phyloP scores from a whole-genome alignment of 2,329 filamentous ascomycete genomes.

The Colletotrichum destructivum region DNA sequence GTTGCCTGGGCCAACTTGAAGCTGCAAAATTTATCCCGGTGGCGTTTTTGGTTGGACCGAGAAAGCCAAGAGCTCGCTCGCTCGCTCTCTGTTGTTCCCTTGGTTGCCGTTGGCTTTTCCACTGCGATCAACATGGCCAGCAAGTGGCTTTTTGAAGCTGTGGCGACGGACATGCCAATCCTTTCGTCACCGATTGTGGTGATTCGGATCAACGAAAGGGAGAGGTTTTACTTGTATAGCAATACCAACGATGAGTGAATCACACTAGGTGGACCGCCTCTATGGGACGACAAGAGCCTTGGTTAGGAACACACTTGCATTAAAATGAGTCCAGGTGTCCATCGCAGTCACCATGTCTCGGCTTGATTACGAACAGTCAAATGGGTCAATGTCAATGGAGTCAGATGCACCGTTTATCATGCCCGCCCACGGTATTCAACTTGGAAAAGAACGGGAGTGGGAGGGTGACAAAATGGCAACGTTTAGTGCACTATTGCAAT shows the following conservation, averaged over 20 bases:
- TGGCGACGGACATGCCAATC: not conserved
- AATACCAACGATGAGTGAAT: no score
- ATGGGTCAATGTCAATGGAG: not conserved
- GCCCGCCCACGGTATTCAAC: no score
- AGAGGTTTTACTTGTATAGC: no score
- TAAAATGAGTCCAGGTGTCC: not conserved
- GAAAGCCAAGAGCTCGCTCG: not conserved
- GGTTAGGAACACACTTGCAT: no score
- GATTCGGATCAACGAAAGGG: not conserved
- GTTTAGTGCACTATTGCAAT: not conserved
- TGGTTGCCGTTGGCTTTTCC: not conserved
- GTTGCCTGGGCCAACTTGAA: constrained; percentile 12
- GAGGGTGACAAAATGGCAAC: not conserved
- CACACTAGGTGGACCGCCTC: no score
- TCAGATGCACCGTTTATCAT: not conserved
- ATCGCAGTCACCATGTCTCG: not conserved
- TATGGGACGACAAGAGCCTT: no score
- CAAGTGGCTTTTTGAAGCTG: not conserved
- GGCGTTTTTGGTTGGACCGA: not conserved
- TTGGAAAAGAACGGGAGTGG: not conserved
- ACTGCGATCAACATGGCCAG: not conserved
- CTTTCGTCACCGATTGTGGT: not conserved
- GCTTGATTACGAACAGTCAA: not conserved
- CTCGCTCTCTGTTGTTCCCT: not conserved
- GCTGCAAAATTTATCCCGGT: not conserved